A percentile compares a stretch with the other conserved stretches of the same genome.
Evolutionary conservation across 1,139 yeast genomes (phyloP).

Genomic region (Pichia sp.): DNA sequence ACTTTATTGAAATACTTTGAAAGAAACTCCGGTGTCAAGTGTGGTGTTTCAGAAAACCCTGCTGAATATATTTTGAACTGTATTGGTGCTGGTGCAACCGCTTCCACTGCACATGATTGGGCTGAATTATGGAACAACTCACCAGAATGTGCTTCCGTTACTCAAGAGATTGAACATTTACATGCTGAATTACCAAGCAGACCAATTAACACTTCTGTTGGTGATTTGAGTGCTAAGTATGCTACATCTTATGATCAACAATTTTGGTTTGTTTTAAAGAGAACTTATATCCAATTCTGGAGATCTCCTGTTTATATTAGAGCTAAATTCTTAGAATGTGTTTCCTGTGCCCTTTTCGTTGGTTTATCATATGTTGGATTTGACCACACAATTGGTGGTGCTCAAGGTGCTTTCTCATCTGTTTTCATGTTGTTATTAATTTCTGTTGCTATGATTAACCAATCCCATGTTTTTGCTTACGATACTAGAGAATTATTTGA

Average conservation of each 20-base stretch:
- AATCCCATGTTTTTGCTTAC: constrained; percentile 50
- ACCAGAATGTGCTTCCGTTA: constrained; percentile 14
- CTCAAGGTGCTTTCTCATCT: constrained; percentile 44
- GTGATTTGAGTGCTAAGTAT: constrained; percentile 30
- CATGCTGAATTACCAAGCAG: constrained; percentile 17
- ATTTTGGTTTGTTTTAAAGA: constrained; percentile 34
- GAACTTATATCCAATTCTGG: constrained; percentile 41
- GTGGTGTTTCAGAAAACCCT: constrained; percentile 27
- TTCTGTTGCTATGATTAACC: constrained; percentile 48
- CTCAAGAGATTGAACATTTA: constrained; percentile 23
- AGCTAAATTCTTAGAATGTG: constrained; percentile 36
- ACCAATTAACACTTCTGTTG: constrained; percentile 30
- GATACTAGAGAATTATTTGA: constrained; percentile 50
- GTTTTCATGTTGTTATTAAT: constrained; percentile 44
- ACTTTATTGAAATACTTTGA: constrained; percentile 41
- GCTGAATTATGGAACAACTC: constrained; percentile 11
- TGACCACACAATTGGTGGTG: constrained; percentile 42
- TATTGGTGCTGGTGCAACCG: constrained; percentile 58
- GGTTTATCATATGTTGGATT: constrained; percentile 52
- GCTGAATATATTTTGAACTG: constrained; percentile 36
- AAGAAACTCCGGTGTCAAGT: constrained; percentile 20
- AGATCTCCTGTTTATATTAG: constrained; percentile 44
- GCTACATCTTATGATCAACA: constrained; percentile 36
- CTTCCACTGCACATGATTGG: constrained; percentile 40
- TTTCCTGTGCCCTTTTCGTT: constrained; percentile 38